These are phyloP conservation scores for Salix purpurea DNA, from an alignment of 345 rosid genomes.

Conservation along the genomic window DNA sequence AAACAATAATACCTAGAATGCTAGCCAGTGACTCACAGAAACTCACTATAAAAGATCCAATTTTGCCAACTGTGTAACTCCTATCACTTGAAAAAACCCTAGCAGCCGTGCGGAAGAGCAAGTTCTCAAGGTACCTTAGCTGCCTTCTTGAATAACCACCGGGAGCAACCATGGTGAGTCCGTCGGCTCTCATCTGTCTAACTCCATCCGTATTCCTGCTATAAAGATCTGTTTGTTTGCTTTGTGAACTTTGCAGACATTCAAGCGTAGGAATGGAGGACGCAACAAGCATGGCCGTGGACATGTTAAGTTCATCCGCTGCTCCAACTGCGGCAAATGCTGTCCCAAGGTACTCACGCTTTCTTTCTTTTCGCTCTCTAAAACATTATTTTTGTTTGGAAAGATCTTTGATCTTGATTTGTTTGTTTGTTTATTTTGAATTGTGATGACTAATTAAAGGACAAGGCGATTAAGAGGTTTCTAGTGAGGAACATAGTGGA, in stretches of 20 bases:
- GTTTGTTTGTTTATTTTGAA: neutral
- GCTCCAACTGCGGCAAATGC: slow-evolving; percentile 95
- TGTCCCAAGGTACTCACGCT: slow-evolving; percentile 60
- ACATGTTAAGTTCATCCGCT: slow-evolving; percentile 79
- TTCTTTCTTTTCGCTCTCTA: neutral
- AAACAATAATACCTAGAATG: too few species aligned
- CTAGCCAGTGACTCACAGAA: too few species aligned
- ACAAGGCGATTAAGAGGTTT: slow-evolving; percentile 82
- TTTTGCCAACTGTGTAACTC: neutral
- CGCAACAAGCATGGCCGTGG: slow-evolving; percentile 97
- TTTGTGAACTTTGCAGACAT: slow-evolving; percentile 40
- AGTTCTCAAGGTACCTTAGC: neutral
- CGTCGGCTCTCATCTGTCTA: neutral
- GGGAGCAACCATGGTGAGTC: slow-evolving; percentile 3
- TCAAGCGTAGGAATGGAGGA: slow-evolving; percentile 93
- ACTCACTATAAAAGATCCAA: neutral
- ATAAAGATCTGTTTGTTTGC: neutral
- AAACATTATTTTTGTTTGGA: neutral
- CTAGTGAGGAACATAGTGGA: slow-evolving; percentile 89
- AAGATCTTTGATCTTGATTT: neutral
- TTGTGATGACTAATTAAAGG: slow-evolving; percentile 27
- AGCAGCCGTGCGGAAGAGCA: neutral
- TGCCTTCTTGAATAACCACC: neutral
- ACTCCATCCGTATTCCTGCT: too few species aligned
- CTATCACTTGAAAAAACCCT: neutral